These are phyloP conservation scores for Aphanocladium album DNA, from an alignment of 2,329 filamentous ascomycete genomes.

Conservation along the genomic window DNA sequence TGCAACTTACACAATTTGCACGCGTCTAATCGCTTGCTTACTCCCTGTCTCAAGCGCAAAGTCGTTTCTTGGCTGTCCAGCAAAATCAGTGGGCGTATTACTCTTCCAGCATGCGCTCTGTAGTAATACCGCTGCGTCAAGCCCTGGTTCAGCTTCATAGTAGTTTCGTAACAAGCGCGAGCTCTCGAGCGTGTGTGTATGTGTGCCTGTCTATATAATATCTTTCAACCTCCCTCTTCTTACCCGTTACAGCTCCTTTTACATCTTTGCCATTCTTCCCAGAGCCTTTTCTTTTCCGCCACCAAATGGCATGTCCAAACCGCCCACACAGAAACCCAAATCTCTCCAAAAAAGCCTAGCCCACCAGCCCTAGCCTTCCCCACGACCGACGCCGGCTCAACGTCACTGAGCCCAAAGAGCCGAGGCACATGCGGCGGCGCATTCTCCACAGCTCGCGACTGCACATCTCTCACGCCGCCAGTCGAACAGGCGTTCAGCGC, in stretches of 20 bases:
- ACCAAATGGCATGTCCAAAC: background rate
- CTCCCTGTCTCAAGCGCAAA: background rate
- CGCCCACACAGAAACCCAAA: background rate
- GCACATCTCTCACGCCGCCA: background rate
- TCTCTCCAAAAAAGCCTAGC: background rate
- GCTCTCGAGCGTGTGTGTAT: background rate
- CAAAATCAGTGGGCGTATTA: constrained; percentile 2
- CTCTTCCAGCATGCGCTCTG: constrained; percentile 6
- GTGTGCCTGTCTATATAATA: background rate
- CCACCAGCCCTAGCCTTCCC: background rate
- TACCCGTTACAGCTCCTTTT: background rate
- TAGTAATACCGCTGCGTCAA: constrained; percentile 1
- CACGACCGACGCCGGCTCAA: constrained; percentile 5
- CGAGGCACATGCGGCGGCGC: constrained; percentile 9
- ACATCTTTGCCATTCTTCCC: background rate
- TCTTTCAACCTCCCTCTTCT: background rate
- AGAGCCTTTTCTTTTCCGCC: background rate
- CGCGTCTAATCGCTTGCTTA: background rate
- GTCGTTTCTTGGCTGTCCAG: background rate
- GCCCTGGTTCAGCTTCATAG: background rate
- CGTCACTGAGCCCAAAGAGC: constrained; percentile 1
- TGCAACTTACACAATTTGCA: background rate
- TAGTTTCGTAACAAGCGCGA: constrained; percentile 1
- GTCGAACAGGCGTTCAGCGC: background rate
- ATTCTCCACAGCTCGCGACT: background rate